These are phyloP conservation scores for Stipa capillata DNA, from an alignment of 176 grass and related monocot genomes.

Conservation along the genomic window DNA sequence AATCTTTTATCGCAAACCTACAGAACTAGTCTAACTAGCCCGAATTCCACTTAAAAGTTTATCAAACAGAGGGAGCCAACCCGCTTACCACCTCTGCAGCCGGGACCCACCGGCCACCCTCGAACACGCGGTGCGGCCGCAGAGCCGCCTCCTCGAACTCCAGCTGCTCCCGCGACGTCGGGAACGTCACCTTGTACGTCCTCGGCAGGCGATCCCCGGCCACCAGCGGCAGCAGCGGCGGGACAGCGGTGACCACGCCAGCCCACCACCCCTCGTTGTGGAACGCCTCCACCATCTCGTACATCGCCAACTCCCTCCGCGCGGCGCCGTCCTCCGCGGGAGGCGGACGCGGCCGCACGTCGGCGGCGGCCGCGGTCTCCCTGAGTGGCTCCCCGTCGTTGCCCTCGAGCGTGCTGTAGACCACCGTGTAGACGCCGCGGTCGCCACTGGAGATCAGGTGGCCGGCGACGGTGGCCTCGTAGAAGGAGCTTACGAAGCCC, in stretches of 20 bases:
- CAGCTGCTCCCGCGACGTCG: slow-evolving; percentile 43
- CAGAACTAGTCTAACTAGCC: too few relatives aligned
- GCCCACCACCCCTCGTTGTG: not conserved
- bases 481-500: slow-evolving; percentile 1
- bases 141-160: slow-evolving; percentile 36
- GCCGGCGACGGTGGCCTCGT: slow-evolving; percentile 9
- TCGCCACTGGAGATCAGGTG: not conserved
- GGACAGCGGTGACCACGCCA: not conserved
- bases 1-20: not conserved
- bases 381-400: not conserved
- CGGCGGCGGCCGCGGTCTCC: not conserved
- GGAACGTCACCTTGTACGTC: slow-evolving; percentile 54
- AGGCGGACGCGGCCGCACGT: not conserved
- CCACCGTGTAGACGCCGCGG: not conserved
- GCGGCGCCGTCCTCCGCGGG: not conserved
- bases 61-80: not conserved
- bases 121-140: slow-evolving; percentile 36
- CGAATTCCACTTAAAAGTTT: not conserved
- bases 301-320: not conserved
- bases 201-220: not conserved
- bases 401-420: not conserved
- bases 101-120: slow-evolving; percentile 25
- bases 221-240: not conserved
- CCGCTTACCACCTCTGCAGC: slow-evolving; percentile 19
- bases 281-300: not conserved